These are phyloP conservation scores for Lobosporangium transversale DNA, from an alignment of 192 early-diverging fungal genomes.

Conservation along the genomic window DNA sequence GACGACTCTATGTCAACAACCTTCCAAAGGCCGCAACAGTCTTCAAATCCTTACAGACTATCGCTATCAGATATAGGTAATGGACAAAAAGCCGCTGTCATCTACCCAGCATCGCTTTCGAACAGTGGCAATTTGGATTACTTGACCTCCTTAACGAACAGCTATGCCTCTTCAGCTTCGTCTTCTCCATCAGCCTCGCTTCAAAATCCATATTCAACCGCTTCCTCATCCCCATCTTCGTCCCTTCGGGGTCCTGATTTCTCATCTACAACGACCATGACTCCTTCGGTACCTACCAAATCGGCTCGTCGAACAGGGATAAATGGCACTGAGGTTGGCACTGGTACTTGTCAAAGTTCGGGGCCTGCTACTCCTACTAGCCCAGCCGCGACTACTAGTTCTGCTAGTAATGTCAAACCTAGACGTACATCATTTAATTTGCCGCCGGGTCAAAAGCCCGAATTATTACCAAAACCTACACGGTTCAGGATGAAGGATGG, in stretches of 20 bases:
- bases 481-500: slow-evolving; percentile 53
- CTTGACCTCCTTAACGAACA: background rate
- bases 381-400: background rate
- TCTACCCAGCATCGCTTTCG: background rate
- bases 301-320: slow-evolving; percentile 14
- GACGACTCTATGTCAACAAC: background rate
- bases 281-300: slow-evolving; percentile 24
- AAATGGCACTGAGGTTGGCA: background rate
- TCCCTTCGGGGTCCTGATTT: too few relatives aligned
- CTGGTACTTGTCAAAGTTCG: background rate
- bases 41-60: background rate
- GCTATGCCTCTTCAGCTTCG: background rate
- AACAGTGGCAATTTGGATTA: background rate
- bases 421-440: slow-evolving; percentile 20
- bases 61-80: background rate
- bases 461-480: slow-evolving; percentile 45
- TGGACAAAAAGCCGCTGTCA: background rate
- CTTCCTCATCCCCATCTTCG: background rate
- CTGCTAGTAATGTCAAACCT: slow-evolving; percentile 1
- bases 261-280: background rate
- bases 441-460: slow-evolving; percentile 41
- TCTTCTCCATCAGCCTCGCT: background rate
- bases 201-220: background rate
- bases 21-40: background rate
- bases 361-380: background rate